Conservation (phyloP, 164 flowering plant species). For the Macadamia integrifolia region DNA sequence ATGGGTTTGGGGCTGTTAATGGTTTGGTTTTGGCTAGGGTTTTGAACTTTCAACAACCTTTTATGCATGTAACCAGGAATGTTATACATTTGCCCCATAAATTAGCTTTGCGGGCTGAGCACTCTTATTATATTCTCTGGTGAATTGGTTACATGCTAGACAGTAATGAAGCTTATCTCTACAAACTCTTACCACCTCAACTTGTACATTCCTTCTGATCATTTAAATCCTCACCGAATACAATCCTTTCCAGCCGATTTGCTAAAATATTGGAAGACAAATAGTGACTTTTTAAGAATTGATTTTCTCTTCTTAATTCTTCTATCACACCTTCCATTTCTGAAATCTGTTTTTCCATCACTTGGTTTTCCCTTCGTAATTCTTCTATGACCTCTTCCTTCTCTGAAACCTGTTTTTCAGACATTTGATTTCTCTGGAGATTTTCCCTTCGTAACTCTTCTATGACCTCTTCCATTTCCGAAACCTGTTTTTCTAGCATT, state of each 20-base stretch:
- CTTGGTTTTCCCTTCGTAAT: neutral
- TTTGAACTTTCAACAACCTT: too few species aligned
- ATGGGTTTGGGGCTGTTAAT: too few species aligned
- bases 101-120: too few species aligned
- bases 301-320: constrained; percentile 14
- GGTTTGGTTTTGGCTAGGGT: too few species aligned
- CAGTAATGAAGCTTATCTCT: too few species aligned
- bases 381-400: constrained; percentile 12
- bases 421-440: neutral
- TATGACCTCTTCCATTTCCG: constrained; percentile 10
- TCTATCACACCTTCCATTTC: constrained; percentile 13
- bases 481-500: constrained; percentile 14
- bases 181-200: too few species aligned
- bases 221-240: constrained; percentile 4
- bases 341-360: constrained; percentile 9
- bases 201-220: neutral
- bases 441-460: constrained; percentile 16
- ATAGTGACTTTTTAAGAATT: neutral
- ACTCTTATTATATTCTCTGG: too few species aligned
- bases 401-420: constrained; percentile 12
- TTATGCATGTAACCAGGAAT: too few species aligned
- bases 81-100: too few species aligned
- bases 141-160: too few species aligned
- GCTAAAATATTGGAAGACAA: constrained; percentile 5
- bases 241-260: constrained; percentile 16